These are phyloP conservation scores for Apiospora koreana DNA, from an alignment of 2,329 filamentous ascomycete species.

Conservation along the genomic window DNA sequence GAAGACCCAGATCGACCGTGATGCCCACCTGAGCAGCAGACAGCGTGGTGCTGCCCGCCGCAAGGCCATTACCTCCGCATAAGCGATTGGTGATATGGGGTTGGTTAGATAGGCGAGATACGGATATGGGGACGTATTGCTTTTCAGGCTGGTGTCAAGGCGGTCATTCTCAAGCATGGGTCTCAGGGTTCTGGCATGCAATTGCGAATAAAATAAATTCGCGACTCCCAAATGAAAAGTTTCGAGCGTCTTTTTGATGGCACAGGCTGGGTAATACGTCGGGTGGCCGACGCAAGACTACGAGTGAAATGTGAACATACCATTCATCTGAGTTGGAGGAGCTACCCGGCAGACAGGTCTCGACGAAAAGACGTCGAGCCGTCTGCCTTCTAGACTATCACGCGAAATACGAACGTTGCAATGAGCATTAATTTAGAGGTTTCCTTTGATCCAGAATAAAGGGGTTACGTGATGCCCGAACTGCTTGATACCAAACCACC, in stretches of 20 bases:
- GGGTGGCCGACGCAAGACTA: conserved; percentile 1
- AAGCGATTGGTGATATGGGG: conserved; percentile 35
- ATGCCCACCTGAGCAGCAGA: conserved; percentile 79
- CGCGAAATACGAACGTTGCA: conserved; percentile 8
- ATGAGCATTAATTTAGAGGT: not conserved
- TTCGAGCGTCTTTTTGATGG: conserved; percentile 21
- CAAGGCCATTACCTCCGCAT: conserved; percentile 67
- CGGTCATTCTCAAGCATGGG: conserved; percentile 37
- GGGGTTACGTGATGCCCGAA: not conserved
- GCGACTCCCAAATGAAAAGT: conserved; percentile 32
- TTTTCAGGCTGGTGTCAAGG: conserved; percentile 38
- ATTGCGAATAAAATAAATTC: conserved; percentile 29
- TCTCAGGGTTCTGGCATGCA: conserved; percentile 35
- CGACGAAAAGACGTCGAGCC: conserved; percentile 2
- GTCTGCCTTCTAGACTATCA: conserved; percentile 7
- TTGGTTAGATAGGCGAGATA: conserved; percentile 29
- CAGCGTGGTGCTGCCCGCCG: conserved; percentile 77
- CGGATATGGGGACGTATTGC: conserved; percentile 33
- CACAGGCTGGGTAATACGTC: conserved; percentile 12
- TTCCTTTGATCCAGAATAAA: not conserved
- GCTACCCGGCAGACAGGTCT: conserved; percentile 4
- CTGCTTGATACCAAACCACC: not conserved
- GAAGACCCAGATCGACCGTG: conserved; percentile 75
- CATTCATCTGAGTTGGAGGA: conserved; percentile 3
- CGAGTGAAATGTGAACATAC: conserved; percentile 10